Percentiles rank a stretch among this genome's conserved stretches.
Evolutionary conservation across 208 protist species (phyloP).

Genomic region (Wallacemonas sp.): DNA sequence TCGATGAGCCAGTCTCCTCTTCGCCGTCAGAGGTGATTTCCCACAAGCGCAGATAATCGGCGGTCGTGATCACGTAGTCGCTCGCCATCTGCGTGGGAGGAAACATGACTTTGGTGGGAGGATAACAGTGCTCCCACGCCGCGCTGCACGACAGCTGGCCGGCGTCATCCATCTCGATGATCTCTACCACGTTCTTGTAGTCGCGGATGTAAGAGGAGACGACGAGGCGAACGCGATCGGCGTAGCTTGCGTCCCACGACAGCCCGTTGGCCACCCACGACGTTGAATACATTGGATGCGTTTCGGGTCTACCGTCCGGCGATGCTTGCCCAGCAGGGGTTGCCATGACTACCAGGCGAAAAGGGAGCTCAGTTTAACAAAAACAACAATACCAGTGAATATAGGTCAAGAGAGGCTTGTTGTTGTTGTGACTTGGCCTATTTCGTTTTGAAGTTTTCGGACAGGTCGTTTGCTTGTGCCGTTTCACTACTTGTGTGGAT

Average conservation of each 20-base stretch:
- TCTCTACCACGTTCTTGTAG: constrained; percentile 96
- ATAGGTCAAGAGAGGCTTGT: no score
- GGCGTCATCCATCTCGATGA: constrained; percentile 74
- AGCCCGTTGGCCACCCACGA: constrained; percentile 96
- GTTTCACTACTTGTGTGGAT: no score
- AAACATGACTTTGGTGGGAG: constrained; percentile 97
- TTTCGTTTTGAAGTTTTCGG: no score
- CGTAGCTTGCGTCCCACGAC: constrained; percentile 80
- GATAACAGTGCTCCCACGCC: constrained; percentile 97
- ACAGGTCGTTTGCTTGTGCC: no score
- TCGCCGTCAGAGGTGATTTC: constrained; percentile 64
- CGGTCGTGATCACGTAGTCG: constrained; percentile 97
- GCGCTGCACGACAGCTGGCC: constrained; percentile 64
- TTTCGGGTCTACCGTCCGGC: constrained; percentile 19
- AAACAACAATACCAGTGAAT: no score
- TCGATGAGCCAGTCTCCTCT: constrained; percentile 1
- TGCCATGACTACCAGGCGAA: no score
- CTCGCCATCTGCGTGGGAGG: constrained; percentile 76
- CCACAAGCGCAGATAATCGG: constrained; percentile 99
- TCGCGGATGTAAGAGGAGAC: constrained; percentile 96
- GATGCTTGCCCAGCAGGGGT: background rate
- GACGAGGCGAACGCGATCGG: constrained; percentile 90
- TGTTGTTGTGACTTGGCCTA: no score
- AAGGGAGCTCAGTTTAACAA: no score
- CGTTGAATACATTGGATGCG: constrained; percentile 89